phyloP scores from a whole-genome alignment of 148 eudicot genomes.

The Vaccinium darrowii region DNA sequence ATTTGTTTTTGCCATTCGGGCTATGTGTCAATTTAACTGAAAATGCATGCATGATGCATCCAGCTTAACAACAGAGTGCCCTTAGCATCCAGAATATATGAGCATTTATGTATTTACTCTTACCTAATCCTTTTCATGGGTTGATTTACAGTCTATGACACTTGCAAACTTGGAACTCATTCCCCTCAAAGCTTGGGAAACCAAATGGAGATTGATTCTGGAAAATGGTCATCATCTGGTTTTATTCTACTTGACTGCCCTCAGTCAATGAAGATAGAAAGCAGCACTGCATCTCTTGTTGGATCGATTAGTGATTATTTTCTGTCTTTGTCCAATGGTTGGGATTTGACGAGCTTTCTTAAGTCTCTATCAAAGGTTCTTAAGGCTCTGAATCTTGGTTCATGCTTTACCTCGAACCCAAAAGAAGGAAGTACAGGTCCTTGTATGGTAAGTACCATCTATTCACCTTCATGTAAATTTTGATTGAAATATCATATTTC shows the following conservation, averaged over 20 bases:
- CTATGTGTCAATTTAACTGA: neutral
- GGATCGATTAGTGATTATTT: slow-evolving; percentile 94
- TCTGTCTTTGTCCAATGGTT: slow-evolving; percentile 76
- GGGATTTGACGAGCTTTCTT: slow-evolving; percentile 88
- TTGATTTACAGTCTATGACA: slow-evolving; percentile 69
- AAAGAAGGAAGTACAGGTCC: slow-evolving; percentile 73
- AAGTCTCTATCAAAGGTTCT: slow-evolving; percentile 88
- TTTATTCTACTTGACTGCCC: slow-evolving; percentile 90
- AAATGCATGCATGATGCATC: neutral
- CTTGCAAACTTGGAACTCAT: slow-evolving; percentile 92
- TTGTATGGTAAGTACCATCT: slow-evolving; percentile 44
- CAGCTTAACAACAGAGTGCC: neutral
- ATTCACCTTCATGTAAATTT: slow-evolving; percentile 13
- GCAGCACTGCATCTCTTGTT: slow-evolving; percentile 63
- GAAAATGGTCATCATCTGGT: slow-evolving; percentile 79
- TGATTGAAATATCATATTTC: neutral
- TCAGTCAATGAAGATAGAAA: slow-evolving; percentile 79
- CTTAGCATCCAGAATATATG: neutral
- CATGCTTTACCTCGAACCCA: slow-evolving; percentile 48
- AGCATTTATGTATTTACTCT: neutral
- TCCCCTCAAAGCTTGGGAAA: slow-evolving; percentile 71
- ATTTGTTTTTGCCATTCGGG: neutral
- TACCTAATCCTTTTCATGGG: neutral
- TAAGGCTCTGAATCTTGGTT: slow-evolving; percentile 65
- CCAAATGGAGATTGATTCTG: slow-evolving; percentile 75